Evolutionary conservation across 2,329 filamentous ascomycete species (phyloP).

Genomic region (Grosmannia serpens): DNA sequence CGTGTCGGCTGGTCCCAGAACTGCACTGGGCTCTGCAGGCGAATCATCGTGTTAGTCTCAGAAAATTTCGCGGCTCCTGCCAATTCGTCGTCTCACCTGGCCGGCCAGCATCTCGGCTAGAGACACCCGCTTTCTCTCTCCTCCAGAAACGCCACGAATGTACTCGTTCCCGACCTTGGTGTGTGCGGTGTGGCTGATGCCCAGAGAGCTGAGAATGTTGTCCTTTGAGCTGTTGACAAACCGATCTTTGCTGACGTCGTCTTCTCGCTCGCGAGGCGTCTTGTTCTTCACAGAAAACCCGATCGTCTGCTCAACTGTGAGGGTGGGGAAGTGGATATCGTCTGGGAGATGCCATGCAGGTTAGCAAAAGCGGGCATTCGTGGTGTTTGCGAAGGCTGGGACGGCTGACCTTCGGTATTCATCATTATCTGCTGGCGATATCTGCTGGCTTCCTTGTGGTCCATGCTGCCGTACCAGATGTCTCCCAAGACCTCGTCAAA

Average conservation of each 20-base stretch:
- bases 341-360: constrained; percentile 13
- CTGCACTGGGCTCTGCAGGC: constrained; percentile 41
- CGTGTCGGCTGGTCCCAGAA: constrained; percentile 63
- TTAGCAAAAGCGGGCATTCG: too few relatives aligned
- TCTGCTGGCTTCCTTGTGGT: constrained; percentile 29
- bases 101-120: constrained; percentile 59
- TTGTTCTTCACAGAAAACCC: constrained; percentile 55
- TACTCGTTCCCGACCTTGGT: constrained; percentile 60
- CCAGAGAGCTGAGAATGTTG: constrained; percentile 53
- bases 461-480: constrained; percentile 46
- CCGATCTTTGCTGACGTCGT: constrained; percentile 25
- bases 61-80: too few relatives aligned
- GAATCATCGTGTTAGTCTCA: too few relatives aligned
- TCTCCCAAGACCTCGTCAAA: constrained; percentile 55
- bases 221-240: constrained; percentile 47
- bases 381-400: too few relatives aligned
- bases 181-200: constrained; percentile 54
- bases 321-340: constrained; percentile 56
- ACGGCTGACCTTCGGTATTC: constrained; percentile 42
- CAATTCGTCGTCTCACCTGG: background rate
- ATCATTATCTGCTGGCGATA: constrained; percentile 32
- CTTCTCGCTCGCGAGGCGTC: constrained; percentile 22
- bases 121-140: constrained; percentile 57
- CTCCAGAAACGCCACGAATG: constrained; percentile 36
- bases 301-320: constrained; percentile 57